These are phyloP conservation scores for Rugonectria rugulosa DNA, from an alignment of 2,329 filamentous ascomycete genomes.

Conservation along the genomic window DNA sequence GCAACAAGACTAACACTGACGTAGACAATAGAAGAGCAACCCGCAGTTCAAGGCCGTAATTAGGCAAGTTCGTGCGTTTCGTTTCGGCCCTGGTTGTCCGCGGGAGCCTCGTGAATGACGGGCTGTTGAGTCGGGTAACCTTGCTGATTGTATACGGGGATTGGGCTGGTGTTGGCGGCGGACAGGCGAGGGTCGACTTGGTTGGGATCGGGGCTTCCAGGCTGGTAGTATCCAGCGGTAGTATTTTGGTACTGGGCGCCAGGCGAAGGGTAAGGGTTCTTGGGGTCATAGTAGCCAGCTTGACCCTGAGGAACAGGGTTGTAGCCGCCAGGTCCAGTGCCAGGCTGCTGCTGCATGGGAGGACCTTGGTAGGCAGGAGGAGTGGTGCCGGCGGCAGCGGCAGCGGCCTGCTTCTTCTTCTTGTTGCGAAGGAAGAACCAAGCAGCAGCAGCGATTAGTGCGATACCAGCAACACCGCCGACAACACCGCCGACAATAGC, in stretches of 20 bases:
- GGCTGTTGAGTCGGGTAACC: slow-evolving; percentile 34
- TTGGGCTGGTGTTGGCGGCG: slow-evolving; percentile 26
- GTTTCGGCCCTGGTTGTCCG: slow-evolving; percentile 35
- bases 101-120: slow-evolving; percentile 47
- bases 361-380: slow-evolving; percentile 18
- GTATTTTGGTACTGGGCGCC: slow-evolving; percentile 31
- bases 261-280: slow-evolving; percentile 35
- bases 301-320: slow-evolving; percentile 23
- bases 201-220: slow-evolving; percentile 18
- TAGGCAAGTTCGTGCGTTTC: slow-evolving; percentile 52
- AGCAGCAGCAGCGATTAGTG: slow-evolving; percentile 38
- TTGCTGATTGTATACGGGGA: slow-evolving; percentile 28
- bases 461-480: slow-evolving; percentile 46
- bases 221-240: slow-evolving; percentile 28
- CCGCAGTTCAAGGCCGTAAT: not conserved
- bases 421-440: slow-evolving; percentile 43
- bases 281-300: slow-evolving; percentile 39
- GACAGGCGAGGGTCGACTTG: slow-evolving; percentile 32
- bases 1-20: not conserved
- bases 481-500: slow-evolving; percentile 50
- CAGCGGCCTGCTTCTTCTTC: slow-evolving; percentile 35
- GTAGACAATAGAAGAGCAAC: not conserved
- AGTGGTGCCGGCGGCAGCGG: slow-evolving; percentile 12
- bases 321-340: slow-evolving; percentile 21
- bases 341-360: slow-evolving; percentile 28